Evolutionary conservation across 345 rosid species (phyloP), one percentile per base, ranked within the genome.

Genomic region (Sonneratia caseolaris): DNA sequence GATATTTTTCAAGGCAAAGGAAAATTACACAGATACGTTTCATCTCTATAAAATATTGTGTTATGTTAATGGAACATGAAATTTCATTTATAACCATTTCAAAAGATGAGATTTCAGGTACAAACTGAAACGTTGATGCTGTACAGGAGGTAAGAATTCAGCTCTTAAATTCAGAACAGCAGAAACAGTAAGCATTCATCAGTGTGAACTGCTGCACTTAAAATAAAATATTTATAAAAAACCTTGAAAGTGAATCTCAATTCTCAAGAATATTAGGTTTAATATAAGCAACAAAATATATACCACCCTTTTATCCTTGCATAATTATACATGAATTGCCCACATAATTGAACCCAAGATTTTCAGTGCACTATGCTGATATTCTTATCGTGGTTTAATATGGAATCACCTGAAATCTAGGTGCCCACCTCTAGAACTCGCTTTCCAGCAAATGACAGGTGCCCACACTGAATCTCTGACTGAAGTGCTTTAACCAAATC

Each of bases 401-500:
- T 42, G 59, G 37, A 72, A 73, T 74, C 76, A 69, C 70, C 77
- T 79, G 76, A 72, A 81, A 76, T 75, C 64, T 73, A 79, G 32
- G 42, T 76, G 64, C 81, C 71, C 81, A 95, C 97, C 97, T 95
- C 99, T 77, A 92, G 81, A 53, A 90, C 97, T 61, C 81, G 71
- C 78, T 89, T 95, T 24, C 92, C 86, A 10, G 74, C 38, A 68
- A 95, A 84, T 9, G 90, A 84, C 19, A 90, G 62, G 69, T 73
- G 75, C 32, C 83, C 88, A 27, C 77, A 77, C 66, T 83, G 84
- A 66, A 86, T 75, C 71, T 90, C 91, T 1, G 86, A 76, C 32
- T 74, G 87, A 27, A 92, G 88, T 77, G 96, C 86, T 80, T 84
- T 89, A 47, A 92, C 88, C 70, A 95, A 96, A 86, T 95, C 99